Percentiles rank a stretch among this genome's conserved stretches.
phyloP scores from a whole-genome alignment of 768 basidiomycete genomes.

The Rhizopogon salebrosus region DNA sequence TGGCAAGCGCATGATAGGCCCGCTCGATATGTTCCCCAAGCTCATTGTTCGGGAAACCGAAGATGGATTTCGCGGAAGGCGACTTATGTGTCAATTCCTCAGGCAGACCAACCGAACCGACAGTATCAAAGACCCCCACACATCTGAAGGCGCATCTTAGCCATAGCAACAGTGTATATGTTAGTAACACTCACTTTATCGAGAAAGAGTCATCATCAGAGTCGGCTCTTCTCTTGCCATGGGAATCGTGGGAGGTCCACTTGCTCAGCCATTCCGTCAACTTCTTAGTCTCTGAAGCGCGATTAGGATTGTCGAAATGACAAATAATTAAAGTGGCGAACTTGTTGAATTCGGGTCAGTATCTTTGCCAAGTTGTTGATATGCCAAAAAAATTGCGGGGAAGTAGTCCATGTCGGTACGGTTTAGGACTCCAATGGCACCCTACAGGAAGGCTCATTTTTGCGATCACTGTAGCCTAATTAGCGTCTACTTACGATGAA shows the following conservation, averaged over 20 bases:
- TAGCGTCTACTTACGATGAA: constrained; percentile 48
- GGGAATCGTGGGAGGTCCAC: constrained; percentile 50
- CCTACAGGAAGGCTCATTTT: constrained; percentile 31
- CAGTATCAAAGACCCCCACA: constrained; percentile 74
- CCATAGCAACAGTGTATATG: neutral
- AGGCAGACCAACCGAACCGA: constrained; percentile 68
- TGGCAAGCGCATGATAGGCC: constrained; percentile 66
- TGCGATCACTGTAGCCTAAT: constrained; percentile 1
- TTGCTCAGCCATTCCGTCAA: constrained; percentile 42
- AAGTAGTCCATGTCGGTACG: constrained; percentile 71
- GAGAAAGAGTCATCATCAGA: constrained; percentile 46
- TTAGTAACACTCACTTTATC: constrained; percentile 45
- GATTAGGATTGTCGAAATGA: neutral
- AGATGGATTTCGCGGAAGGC: constrained; percentile 42
- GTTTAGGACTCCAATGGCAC: constrained; percentile 66
- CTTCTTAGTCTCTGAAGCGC: constrained; percentile 26
- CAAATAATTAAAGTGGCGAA: constrained; percentile 15
- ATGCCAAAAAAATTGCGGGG: constrained; percentile 53
- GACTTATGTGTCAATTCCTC: constrained; percentile 51
- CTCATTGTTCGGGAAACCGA: constrained; percentile 57
- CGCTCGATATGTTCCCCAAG: constrained; percentile 60
- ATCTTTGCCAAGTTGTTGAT: constrained; percentile 57
- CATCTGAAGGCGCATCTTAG: constrained; percentile 35
- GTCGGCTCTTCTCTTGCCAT: constrained; percentile 48
- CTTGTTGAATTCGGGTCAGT: constrained; percentile 41